Evolutionary conservation across 2,329 filamentous ascomycete species (phyloP).

Genomic region (Fusarium sp.): DNA sequence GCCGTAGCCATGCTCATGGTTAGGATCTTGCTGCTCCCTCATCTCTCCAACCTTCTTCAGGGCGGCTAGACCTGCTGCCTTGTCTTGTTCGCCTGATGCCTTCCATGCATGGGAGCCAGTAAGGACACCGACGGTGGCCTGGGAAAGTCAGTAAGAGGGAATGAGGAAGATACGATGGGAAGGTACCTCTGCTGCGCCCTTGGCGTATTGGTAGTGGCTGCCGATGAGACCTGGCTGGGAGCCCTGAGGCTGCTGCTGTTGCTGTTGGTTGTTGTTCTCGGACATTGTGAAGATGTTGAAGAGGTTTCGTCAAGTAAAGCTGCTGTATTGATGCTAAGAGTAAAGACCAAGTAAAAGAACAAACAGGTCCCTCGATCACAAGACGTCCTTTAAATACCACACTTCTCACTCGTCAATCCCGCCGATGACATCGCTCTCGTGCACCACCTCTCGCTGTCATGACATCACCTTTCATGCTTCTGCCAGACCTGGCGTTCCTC

Average conservation of each 20-base stretch:
- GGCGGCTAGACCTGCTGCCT: constrained; percentile 67
- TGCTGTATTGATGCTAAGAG: neutral
- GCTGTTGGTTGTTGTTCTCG: constrained; percentile 41
- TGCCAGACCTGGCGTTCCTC: constrained; percentile 20
- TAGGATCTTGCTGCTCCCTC: constrained; percentile 59
- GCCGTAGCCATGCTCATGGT: constrained; percentile 67
- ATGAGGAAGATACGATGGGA: neutral
- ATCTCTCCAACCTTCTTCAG: constrained; percentile 71
- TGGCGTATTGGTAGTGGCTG: constrained; percentile 74
- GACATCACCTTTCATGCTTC: constrained; percentile 39
- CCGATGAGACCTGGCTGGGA: constrained; percentile 68
- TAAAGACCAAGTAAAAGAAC: neutral
- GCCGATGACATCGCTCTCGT: constrained; percentile 43
- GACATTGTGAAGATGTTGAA: constrained; percentile 38
- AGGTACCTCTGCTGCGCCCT: constrained; percentile 72
- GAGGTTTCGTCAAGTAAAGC: neutral
- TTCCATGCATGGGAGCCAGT: constrained; percentile 74
- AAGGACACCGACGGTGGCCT: constrained; percentile 69
- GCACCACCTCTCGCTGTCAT: constrained; percentile 32
- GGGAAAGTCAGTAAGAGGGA: neutral
- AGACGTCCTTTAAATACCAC: constrained; percentile 26
- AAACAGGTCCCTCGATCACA: neutral
- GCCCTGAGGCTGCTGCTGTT: constrained; percentile 43
- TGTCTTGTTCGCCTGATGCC: constrained; percentile 71
- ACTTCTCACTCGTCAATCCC: constrained; percentile 18